Base-by-base conservation (phyloP, 2,329 filamentous ascomycete species). In the Ascochyta clinopodiicola region DNA sequence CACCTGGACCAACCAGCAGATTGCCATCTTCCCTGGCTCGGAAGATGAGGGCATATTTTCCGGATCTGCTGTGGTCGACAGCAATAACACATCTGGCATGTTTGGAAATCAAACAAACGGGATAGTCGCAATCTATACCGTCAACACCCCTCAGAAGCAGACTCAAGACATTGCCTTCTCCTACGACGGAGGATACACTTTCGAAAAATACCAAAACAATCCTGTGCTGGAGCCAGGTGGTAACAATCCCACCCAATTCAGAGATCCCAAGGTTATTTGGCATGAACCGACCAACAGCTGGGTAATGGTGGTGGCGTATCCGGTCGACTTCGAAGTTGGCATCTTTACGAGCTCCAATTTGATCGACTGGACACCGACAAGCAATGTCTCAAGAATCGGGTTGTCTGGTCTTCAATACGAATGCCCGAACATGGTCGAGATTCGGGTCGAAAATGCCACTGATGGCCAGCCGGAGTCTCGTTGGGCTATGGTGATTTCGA, bases 21-120 rank as follows among this genome's bases (percentile, higher is more conserved):
- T 89, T 59, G 86, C 86, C 9, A 75, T 89, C 72, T 77, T 71
- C 80, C 85, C 84, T 35, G 80, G 78, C 59, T 81, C 83, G 1
- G 84, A 83, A 47, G 80, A 81, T 22, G 79, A 78, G 36, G 81
- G 79, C 29, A 86, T 80, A 35, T 83, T 81, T 63, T 81, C 73
- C 1, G 82, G 85, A 22, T 86, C 82, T 43, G 80, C 78, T 6
- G 85, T 88, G 0, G 74, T 86, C 21, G 87, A 89, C 64, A 71
- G 71, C 10, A 84, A 88, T 66, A 89, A 89, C 66, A 88, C 86
- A 0, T 87, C 84, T 13, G 86, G 86, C 1, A 86, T 89, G 75
- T 88, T 88, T 60, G 82, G 82, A 0, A 77, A 82, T 43, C 84
- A 85, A 63, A 77, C 77, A n/a, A 83, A 85, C 52, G 84, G 85